Evolutionary conservation across 202 grass and related monocot genomes (phyloP).

Genomic region (Zizania palustris): DNA sequence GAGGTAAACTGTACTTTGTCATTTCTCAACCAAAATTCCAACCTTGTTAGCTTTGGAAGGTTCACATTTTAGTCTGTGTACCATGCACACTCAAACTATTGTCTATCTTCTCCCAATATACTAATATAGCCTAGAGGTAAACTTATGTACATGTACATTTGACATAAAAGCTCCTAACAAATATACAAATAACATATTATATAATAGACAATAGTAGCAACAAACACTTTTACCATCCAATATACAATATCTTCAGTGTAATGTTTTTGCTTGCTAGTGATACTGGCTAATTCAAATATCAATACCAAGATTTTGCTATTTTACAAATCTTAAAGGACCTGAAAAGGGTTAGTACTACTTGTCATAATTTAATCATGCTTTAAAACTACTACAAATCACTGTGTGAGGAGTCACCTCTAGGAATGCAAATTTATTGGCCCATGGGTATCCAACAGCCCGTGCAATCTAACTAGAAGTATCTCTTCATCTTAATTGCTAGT

Average conservation of each 20-base stretch:
- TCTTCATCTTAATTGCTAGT: too few species aligned
- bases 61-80: conserved; percentile 2
- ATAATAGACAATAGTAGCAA: background rate
- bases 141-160: background rate
- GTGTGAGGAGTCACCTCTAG: too few species aligned
- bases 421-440: too few species aligned
- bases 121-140: too few species aligned
- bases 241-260: background rate
- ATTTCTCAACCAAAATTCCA: conserved; percentile 19
- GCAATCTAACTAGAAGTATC: too few species aligned
- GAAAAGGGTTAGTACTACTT: too few species aligned
- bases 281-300: conserved; percentile 18
- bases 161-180: background rate
- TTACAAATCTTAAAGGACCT: too few species aligned
- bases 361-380: too few species aligned
- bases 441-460: too few species aligned
- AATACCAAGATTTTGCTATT: background rate
- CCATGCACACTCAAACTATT: background rate
- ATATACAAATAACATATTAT: too few species aligned
- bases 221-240: background rate
- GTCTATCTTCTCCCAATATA: background rate
- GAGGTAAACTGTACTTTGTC: conserved; percentile 57
- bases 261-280: conserved; percentile 23
- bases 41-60: background rate
- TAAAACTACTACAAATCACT: too few species aligned